Percentiles rank a stretch among this genome's conserved stretches.
Conservation (phyloP, 2,329 filamentous ascomycete genomes). For the Apiospora pterosperma region DNA sequence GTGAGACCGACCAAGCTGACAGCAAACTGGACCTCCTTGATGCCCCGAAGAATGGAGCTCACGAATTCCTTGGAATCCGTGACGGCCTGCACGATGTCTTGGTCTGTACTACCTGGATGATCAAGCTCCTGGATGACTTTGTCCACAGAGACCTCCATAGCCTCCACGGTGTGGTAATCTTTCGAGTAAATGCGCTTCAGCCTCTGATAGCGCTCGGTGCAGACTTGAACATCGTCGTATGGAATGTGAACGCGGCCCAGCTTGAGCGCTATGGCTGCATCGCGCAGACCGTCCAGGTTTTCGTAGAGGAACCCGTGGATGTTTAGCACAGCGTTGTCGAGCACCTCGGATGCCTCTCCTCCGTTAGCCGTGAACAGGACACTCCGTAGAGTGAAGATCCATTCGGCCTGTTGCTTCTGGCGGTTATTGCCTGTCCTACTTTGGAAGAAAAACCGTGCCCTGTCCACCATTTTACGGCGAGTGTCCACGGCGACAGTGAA, state of each 20-base stretch:
- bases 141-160: constrained; percentile 62
- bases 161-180: constrained; percentile 34
- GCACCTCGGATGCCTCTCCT: constrained; percentile 76
- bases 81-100: constrained; percentile 74
- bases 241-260: constrained; percentile 87
- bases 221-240: constrained; percentile 76
- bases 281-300: constrained; percentile 79
- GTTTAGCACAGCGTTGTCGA: constrained; percentile 86
- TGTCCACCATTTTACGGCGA: constrained; percentile 83
- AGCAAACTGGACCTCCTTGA: constrained; percentile 95
- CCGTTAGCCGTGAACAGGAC: constrained; percentile 86
- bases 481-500: constrained; percentile 89
- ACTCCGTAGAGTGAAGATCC: constrained; percentile 84
- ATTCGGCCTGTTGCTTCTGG: constrained; percentile 78
- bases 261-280: constrained; percentile 87
- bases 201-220: constrained; percentile 53
- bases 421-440: constrained; percentile 58
- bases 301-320: constrained; percentile 88
- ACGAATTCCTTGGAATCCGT: constrained; percentile 92
- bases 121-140: constrained; percentile 75
- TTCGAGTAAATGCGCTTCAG: constrained; percentile 34
- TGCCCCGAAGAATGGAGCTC: constrained; percentile 82
- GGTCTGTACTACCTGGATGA: constrained; percentile 60
- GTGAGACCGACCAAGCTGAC: constrained; percentile 87
- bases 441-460: constrained; percentile 84